Evolutionary conservation across 352 stramenopile species (phyloP).

Genomic region (Blastocystis sp.): DNA sequence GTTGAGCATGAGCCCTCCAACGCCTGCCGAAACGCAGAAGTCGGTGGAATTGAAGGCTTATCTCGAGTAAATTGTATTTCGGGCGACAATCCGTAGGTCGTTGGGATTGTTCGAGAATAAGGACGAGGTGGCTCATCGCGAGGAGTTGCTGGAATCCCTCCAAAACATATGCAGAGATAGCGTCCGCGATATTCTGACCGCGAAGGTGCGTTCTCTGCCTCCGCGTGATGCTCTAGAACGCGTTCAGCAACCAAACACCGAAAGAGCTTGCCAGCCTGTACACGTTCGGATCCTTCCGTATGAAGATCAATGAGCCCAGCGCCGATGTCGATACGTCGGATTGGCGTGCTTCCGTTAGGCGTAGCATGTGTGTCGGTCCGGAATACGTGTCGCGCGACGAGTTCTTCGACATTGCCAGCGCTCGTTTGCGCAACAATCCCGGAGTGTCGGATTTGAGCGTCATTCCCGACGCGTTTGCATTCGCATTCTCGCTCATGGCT

Average conservation of each 20-base stretch:
- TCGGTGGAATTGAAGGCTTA: conserved; percentile 35
- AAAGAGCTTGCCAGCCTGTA: conserved; percentile 76
- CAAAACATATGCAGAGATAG: conserved; percentile 78
- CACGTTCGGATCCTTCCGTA: conserved; percentile 85
- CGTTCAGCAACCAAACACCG: conserved; percentile 73
- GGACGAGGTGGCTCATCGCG: conserved; percentile 76
- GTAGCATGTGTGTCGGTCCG: conserved; percentile 79
- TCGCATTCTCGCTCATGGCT: conserved; percentile 87
- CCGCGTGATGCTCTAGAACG: conserved; percentile 69
- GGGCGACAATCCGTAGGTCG: not conserved
- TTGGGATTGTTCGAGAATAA: conserved; percentile 78
- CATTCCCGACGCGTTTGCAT: conserved; percentile 85
- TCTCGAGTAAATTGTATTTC: not conserved
- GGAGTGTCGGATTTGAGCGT: conserved; percentile 79
- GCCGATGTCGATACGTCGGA: conserved; percentile 62
- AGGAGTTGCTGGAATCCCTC: conserved; percentile 77
- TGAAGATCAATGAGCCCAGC: conserved; percentile 80
- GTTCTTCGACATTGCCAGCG: conserved; percentile 83
- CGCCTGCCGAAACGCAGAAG: conserved; percentile 30
- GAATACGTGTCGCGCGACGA: conserved; percentile 78
- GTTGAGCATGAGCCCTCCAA: conserved; percentile 11
- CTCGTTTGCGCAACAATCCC: conserved; percentile 77
- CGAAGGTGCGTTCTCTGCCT: conserved; percentile 73
- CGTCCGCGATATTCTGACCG: conserved; percentile 73
- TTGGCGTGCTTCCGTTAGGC: conserved; percentile 76